Evolutionary conservation across 257 asterid genomes (phyloP).

Genomic region (Salvia rosmarinus): DNA sequence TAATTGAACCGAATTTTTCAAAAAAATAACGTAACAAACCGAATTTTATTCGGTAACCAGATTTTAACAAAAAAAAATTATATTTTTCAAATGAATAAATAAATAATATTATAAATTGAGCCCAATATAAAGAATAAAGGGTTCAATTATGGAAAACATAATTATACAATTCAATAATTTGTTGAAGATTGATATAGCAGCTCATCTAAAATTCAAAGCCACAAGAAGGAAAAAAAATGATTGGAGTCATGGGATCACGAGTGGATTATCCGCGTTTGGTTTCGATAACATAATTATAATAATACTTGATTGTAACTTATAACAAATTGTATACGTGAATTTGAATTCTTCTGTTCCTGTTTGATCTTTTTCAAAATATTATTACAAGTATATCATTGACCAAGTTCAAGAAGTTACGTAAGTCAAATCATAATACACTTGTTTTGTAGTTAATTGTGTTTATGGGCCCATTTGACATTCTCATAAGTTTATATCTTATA

Average conservation of each 20-base stretch:
- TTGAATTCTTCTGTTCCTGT: not conserved
- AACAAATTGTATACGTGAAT: not conserved
- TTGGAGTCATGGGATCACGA: not conserved
- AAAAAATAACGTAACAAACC: too few relatives aligned
- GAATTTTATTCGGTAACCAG: too few relatives aligned
- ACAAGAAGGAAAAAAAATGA: too few relatives aligned
- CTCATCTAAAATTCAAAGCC: not conserved
- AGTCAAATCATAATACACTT: not conserved
- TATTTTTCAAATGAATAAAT: too few relatives aligned
- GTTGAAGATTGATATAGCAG: constrained; percentile 1
- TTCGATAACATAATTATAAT: constrained; percentile 11
- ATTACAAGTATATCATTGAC: constrained; percentile 3
- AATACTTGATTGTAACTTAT: not conserved
- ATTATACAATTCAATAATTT: constrained; percentile 1
- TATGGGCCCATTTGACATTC: not conserved
- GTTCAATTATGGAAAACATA: not conserved
- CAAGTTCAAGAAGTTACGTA: not conserved
- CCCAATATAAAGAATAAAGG: not conserved
- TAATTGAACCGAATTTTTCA: too few relatives aligned
- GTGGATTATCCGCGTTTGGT: constrained; percentile 13
- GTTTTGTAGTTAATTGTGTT: not conserved
- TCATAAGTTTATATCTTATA: too few relatives aligned
- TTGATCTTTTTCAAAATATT: not conserved
- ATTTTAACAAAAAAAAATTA: too few relatives aligned
- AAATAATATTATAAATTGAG: too few relatives aligned